Conservation (phyloP, 176 grass and related monocot species). For the Zea mays region Zm-B73-REFERENCE-NAM-5.0 NC_050099.1:201668501-201669000, state of each 20-base stretch:
- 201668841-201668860: constrained; percentile 5
- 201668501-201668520: constrained; percentile 70
- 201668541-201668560: constrained; percentile 13
- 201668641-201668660: constrained; percentile 7
- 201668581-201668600: constrained; percentile 65
- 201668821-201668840: neutral
- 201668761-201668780: constrained; percentile 7
- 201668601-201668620: constrained; percentile 65
- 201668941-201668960: constrained; percentile 27
- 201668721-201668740: neutral
- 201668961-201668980: constrained; percentile 60
- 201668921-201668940: neutral
- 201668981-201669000: constrained; percentile 57
- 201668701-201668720: constrained; percentile 11
- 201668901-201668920: constrained; percentile 39
- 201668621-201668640: neutral
- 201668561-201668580: constrained; percentile 43
- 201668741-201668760: constrained; percentile 1
- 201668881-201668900: constrained; percentile 66
- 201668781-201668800: neutral
- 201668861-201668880: constrained; percentile 44
- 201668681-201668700: constrained; percentile 5
- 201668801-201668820: neutral
- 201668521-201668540: constrained; percentile 50
- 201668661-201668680: constrained; percentile 11